phyloP scores from a whole-genome alignment of 345 rosid genomes.

The Ceriops zippeliana region DNA sequence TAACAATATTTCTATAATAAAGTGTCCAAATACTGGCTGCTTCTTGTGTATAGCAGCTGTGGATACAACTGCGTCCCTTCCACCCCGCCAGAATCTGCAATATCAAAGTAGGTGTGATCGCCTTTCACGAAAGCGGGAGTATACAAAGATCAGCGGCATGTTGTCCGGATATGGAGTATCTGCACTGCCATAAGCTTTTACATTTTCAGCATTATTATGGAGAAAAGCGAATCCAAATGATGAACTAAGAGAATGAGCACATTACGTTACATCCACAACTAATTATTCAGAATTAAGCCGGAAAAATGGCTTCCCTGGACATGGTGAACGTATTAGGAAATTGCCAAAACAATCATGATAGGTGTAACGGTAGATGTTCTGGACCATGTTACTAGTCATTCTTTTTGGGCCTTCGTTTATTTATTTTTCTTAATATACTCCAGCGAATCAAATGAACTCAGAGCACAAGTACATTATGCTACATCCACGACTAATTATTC shows the following conservation, averaged over 20 bases:
- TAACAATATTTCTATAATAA: slow-evolving; percentile 14
- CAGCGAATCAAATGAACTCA: too few relatives aligned
- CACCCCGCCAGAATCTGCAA: slow-evolving; percentile 35
- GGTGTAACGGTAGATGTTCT: too few relatives aligned
- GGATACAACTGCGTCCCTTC: slow-evolving; percentile 53
- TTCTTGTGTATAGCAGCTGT: slow-evolving; percentile 42
- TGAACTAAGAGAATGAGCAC: background rate
- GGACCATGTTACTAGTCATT: too few relatives aligned
- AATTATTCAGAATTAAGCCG: too few relatives aligned
- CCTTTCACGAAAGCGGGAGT: slow-evolving; percentile 50
- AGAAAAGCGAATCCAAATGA: background rate
- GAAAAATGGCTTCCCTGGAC: background rate
- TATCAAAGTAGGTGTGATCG: slow-evolving; percentile 51
- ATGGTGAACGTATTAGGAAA: background rate
- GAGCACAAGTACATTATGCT: too few relatives aligned
- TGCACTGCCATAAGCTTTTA: slow-evolving; percentile 28
- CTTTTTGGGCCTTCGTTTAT: too few relatives aligned
- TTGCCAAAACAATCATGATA: too few relatives aligned
- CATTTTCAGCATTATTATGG: background rate
- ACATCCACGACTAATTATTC: too few relatives aligned
- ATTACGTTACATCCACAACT: background rate
- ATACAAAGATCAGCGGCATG: slow-evolving; percentile 46
- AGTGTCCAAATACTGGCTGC: slow-evolving; percentile 40
- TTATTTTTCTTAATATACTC: too few relatives aligned
- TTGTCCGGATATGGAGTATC: slow-evolving; percentile 52